Evolutionary conservation across 139 green algal species (phyloP).

Genomic region (Picochlorum sp.): DNA sequence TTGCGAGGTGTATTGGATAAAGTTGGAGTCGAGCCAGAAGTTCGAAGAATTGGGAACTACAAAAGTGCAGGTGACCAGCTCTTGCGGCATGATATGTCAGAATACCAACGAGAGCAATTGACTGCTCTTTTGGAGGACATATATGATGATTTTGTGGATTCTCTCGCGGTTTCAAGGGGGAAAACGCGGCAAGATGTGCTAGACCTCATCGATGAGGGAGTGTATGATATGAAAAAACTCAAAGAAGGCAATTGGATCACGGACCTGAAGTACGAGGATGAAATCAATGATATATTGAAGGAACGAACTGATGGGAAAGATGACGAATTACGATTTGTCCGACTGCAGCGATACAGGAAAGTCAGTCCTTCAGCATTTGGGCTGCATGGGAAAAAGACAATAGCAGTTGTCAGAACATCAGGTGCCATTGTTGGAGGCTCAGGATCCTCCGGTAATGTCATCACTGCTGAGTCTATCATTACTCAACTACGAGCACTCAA

Average conservation of each 20-base stretch:
- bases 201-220: constrained; percentile 65
- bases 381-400: constrained; percentile 50
- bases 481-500: constrained; percentile 35
- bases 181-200: constrained; percentile 59
- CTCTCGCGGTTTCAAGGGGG: constrained; percentile 45
- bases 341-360: constrained; percentile 48
- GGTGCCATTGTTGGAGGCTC: constrained; percentile 37
- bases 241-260: constrained; percentile 54
- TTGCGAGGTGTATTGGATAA: constrained; percentile 87
- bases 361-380: constrained; percentile 61
- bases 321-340: constrained; percentile 50
- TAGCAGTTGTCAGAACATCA: constrained; percentile 74
- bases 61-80: constrained; percentile 85
- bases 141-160: constrained; percentile 59
- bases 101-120: constrained; percentile 74
- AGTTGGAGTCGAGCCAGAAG: constrained; percentile 78
- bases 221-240: constrained; percentile 61
- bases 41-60: constrained; percentile 76
- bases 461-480: constrained; percentile 48
- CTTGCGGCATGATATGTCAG: constrained; percentile 72
- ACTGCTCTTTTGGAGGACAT: constrained; percentile 79
- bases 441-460: constrained; percentile 19
- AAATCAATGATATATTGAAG: constrained; percentile 74
- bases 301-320: constrained; percentile 46
- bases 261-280: constrained; percentile 78